phyloP scores from a whole-genome alignment of 768 basidiomycete species.

The Phlegmacium glaucopus region DNA sequence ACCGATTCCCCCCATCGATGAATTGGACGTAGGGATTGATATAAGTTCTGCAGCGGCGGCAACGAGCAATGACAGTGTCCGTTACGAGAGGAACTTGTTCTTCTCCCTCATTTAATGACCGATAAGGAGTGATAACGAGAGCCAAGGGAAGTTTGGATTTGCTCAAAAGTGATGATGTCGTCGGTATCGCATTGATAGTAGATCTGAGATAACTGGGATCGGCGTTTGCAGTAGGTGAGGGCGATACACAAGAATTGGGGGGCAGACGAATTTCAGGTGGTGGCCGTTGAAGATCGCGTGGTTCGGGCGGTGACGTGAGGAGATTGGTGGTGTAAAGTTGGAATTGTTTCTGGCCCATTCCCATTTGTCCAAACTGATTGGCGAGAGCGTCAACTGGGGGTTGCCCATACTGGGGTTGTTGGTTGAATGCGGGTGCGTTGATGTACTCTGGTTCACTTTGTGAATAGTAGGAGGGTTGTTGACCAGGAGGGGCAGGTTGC shows the following conservation, averaged over 20 bases:
- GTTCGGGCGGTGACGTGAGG: constrained; percentile 90
- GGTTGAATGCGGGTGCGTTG: constrained; percentile 37
- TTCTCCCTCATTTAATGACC: constrained; percentile 80
- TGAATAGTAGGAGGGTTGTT: constrained; percentile 39
- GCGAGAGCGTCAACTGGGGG: constrained; percentile 61
- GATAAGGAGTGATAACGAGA: constrained; percentile 87
- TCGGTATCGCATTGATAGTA: constrained; percentile 92
- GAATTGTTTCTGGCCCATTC: constrained; percentile 71
- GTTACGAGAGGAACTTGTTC: constrained; percentile 85
- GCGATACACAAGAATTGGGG: constrained; percentile 76
- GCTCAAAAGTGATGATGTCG: constrained; percentile 78
- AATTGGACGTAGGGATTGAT: constrained; percentile 98
- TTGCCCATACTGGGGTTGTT: constrained; percentile 41
- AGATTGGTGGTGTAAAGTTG: constrained; percentile 87
- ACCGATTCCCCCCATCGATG: constrained; percentile 95
- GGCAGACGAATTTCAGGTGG: constrained; percentile 92
- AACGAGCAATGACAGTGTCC: constrained; percentile 94
- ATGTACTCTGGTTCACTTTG: constrained; percentile 46
- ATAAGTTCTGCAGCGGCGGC: constrained; percentile 93
- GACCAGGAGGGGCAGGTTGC: constrained; percentile 22
- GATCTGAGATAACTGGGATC: constrained; percentile 89
- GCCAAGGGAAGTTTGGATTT: constrained; percentile 92
- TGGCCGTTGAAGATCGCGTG: constrained; percentile 71
- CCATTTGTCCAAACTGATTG: constrained; percentile 90
- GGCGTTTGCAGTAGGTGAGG: constrained; percentile 76